Percentiles rank a stretch among this genome's conserved stretches.
These are phyloP conservation scores for Tilletia walkeri DNA, from an alignment of 1,284 basidiomycete genomes.

Conservation along the genomic window DNA sequence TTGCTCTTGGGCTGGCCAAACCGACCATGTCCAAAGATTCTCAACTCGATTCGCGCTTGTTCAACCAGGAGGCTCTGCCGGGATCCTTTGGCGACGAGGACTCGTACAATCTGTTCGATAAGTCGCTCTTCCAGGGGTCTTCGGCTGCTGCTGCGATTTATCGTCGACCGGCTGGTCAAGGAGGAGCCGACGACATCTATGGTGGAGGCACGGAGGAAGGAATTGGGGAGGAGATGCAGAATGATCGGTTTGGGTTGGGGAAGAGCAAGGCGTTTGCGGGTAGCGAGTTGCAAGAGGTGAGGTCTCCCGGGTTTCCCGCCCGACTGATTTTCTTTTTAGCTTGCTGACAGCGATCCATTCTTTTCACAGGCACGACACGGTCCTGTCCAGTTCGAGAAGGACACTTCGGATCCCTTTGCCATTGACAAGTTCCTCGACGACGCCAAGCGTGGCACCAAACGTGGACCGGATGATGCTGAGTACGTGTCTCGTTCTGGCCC, in stretches of 20 bases:
- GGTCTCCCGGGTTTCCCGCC: constrained; percentile 25
- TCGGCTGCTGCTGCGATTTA: constrained; percentile 96
- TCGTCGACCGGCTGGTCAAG: constrained; percentile 79
- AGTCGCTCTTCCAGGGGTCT: constrained; percentile 90
- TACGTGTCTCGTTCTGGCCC: background rate
- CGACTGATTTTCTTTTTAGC: background rate
- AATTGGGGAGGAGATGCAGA: constrained; percentile 80
- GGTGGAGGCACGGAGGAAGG: constrained; percentile 93
- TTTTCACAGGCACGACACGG: constrained; percentile 62
- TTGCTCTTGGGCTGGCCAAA: constrained; percentile 94
- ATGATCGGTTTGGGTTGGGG: constrained; percentile 90
- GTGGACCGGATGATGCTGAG: constrained; percentile 25
- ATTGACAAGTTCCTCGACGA: constrained; percentile 95
- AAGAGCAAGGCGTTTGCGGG: constrained; percentile 81
- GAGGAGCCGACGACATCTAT: constrained; percentile 56
- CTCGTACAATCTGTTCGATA: constrained; percentile 88
- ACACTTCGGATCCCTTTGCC: constrained; percentile 92
- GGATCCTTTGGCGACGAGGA: constrained; percentile 84
- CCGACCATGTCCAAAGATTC: constrained; percentile 83
- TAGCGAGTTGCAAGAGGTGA: constrained; percentile 69
- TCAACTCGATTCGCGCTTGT: constrained; percentile 92
- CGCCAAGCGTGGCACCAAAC: constrained; percentile 86
- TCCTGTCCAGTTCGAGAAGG: constrained; percentile 99
- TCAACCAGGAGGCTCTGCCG: constrained; percentile 88
- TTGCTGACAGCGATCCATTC: background rate